phyloP scores from a whole-genome alignment of 805 yeast genomes.

The Kazachstania africana region DNA sequence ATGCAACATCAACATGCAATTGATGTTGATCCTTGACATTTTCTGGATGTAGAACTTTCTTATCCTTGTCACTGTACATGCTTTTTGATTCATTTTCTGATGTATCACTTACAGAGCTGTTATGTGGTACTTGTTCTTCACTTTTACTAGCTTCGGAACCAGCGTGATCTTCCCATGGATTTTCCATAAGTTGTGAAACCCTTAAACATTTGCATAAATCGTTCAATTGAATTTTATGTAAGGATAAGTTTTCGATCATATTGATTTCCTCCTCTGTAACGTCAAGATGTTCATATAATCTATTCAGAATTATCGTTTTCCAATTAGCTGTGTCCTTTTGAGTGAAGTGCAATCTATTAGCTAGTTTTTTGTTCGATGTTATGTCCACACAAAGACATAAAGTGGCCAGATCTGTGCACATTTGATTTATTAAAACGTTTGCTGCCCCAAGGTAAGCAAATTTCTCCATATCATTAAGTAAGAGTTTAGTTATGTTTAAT shows the following conservation, averaged over 20 bases:
- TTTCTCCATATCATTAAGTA: conserved; percentile 74
- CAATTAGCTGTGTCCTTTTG: conserved; percentile 77
- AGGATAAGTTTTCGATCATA: conserved; percentile 79
- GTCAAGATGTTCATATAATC: conserved; percentile 74
- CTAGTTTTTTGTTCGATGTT: conserved; percentile 34
- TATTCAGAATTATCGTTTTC: conserved; percentile 61
- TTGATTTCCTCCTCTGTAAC: conserved; percentile 59
- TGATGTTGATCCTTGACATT: conserved; percentile 26
- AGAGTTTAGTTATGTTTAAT: conserved; percentile 63
- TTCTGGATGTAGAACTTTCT: conserved; percentile 21
- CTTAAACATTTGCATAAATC: conserved; percentile 61
- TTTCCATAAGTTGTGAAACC: conserved; percentile 34
- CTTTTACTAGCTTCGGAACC: conserved; percentile 4
- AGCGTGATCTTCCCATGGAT: conserved; percentile 3
- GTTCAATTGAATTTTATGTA: conserved; percentile 66
- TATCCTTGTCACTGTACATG: background rate
- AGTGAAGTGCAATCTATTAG: conserved; percentile 49
- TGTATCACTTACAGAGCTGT: background rate
- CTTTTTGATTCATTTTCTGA: background rate
- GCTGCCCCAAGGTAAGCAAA: conserved; percentile 86
- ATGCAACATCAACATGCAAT: conserved; percentile 64
- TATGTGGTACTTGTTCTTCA: background rate
- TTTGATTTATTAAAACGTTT: conserved; percentile 60
- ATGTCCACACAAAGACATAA: conserved; percentile 40
- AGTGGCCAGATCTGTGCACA: conserved; percentile 70